phyloP scores from a whole-genome alignment of 805 yeast species.

The Hermanozyma aechmeae region DNA sequence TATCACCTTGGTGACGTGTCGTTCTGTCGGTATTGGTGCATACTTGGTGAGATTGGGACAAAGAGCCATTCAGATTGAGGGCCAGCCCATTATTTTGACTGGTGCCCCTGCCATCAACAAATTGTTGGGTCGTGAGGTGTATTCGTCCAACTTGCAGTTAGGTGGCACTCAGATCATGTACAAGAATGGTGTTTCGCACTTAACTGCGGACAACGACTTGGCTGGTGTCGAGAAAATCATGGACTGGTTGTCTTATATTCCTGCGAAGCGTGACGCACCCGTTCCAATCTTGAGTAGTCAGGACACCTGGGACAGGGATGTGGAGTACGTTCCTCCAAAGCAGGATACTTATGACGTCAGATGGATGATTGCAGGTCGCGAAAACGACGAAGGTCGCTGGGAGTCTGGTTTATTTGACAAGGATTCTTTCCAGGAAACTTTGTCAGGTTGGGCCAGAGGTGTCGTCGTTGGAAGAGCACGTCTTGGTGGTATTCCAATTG shows the following conservation, averaged over 20 bases:
- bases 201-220: slow-evolving; percentile 93
- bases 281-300: slow-evolving; percentile 79
- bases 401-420: slow-evolving; percentile 88
- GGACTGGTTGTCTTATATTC: slow-evolving; percentile 93
- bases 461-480: slow-evolving; percentile 99
- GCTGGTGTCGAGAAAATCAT: slow-evolving; percentile 93
- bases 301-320: slow-evolving; percentile 91
- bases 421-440: slow-evolving; percentile 89
- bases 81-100: slow-evolving; percentile 95
- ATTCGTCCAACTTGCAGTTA: slow-evolving; percentile 90
- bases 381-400: slow-evolving; percentile 55
- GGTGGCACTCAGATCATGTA: slow-evolving; percentile 99
- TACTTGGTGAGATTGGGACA: slow-evolving; percentile 96
- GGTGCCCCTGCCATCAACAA: slow-evolving; percentile 99
- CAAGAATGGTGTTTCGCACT: slow-evolving; percentile 95
- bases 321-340: slow-evolving; percentile 68
- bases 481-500: slow-evolving; percentile 97
- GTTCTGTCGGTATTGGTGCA: slow-evolving; percentile 99
- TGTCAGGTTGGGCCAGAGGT: slow-evolving; percentile 98
- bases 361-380: slow-evolving; percentile 86
- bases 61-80: slow-evolving; percentile 97
- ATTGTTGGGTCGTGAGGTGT: slow-evolving; percentile 92
- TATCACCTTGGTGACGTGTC: slow-evolving; percentile 95
- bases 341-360: slow-evolving; percentile 82
- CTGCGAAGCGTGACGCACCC: slow-evolving; percentile 81